These are phyloP conservation scores for Hortaea sp. DNA, from an alignment of 2,329 filamentous ascomycete species.

Conservation along the genomic window DNA sequence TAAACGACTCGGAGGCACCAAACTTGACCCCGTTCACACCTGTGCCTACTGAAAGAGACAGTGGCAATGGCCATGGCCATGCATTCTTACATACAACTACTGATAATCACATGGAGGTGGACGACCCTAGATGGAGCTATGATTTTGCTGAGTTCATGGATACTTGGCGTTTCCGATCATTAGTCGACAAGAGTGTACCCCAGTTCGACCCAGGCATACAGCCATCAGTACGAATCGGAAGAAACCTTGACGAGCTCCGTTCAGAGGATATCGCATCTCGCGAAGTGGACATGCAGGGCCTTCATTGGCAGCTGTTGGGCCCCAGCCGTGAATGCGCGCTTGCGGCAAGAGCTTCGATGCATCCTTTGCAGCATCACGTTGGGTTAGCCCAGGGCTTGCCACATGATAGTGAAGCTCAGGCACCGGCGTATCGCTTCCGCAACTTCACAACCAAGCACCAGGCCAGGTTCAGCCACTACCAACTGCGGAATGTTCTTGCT, in stretches of 20 bases:
- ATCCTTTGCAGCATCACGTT: constrained; percentile 9
- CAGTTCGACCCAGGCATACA: constrained; percentile 12
- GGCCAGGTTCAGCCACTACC: constrained; percentile 47
- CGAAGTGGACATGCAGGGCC: constrained; percentile 26
- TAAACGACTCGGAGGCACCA: background rate
- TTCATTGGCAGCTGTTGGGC: constrained; percentile 24
- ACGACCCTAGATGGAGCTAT: constrained; percentile 19
- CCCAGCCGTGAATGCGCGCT: constrained; percentile 18
- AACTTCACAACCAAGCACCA: constrained; percentile 32
- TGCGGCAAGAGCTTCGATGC: constrained; percentile 19
- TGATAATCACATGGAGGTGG: constrained; percentile 17
- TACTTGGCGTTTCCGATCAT: constrained; percentile 17
- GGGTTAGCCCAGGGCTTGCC: background rate
- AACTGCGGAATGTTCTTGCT: constrained; percentile 49
- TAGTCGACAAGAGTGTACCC: constrained; percentile 11
- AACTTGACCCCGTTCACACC: background rate
- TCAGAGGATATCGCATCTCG: constrained; percentile 8
- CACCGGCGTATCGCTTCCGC: constrained; percentile 16
- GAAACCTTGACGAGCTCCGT: constrained; percentile 8
- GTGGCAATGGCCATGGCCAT: background rate
- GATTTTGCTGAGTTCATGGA: constrained; percentile 23
- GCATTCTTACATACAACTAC: constrained; percentile 1
- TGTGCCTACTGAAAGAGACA: background rate
- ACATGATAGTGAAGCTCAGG: background rate
- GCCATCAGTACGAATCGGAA: constrained; percentile 8